These are phyloP conservation scores for Cercospora sp. DNA, from an alignment of 2,329 filamentous ascomycete species.

Conservation along the genomic window DNA sequence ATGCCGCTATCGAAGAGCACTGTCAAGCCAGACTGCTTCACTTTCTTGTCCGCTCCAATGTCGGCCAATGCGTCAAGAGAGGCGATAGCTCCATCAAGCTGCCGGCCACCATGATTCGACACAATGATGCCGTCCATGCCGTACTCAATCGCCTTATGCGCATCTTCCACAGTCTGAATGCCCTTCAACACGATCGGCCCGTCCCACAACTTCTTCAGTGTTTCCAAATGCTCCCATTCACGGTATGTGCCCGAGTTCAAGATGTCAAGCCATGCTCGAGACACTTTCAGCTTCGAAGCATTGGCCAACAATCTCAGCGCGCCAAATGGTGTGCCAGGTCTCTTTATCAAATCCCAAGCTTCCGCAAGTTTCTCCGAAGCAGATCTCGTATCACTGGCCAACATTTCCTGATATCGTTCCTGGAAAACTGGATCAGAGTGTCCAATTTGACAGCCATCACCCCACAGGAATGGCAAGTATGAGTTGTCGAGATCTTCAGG, in stretches of 20 bases:
- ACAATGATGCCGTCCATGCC: constrained; percentile 56
- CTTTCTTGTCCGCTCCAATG: constrained; percentile 62
- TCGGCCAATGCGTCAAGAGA: constrained; percentile 59
- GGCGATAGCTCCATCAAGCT: constrained; percentile 54
- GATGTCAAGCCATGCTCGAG: constrained; percentile 40
- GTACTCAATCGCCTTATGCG: constrained; percentile 47
- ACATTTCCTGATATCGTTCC: constrained; percentile 49
- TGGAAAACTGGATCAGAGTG: constrained; percentile 62
- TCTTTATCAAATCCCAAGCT: constrained; percentile 41
- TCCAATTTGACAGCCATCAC: constrained; percentile 57
- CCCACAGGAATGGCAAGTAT: constrained; percentile 35
- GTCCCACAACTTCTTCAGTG: constrained; percentile 63
- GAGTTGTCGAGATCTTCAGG: constrained; percentile 45
- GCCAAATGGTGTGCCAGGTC: constrained; percentile 40
- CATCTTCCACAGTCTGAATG: constrained; percentile 55
- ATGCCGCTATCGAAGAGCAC: constrained; percentile 57
- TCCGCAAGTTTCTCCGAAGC: constrained; percentile 40
- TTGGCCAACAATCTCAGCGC: constrained; percentile 40
- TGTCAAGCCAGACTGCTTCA: constrained; percentile 41
- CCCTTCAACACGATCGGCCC: constrained; percentile 66
- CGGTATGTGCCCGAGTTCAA: constrained; percentile 39
- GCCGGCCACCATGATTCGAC: constrained; percentile 56
- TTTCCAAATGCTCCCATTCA: constrained; percentile 62
- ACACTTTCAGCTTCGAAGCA: constrained; percentile 40
- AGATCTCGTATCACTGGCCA: constrained; percentile 38